Evolutionary conservation across 257 asterid species (phyloP).

Genomic region (Solanum bukasovii): DNA sequence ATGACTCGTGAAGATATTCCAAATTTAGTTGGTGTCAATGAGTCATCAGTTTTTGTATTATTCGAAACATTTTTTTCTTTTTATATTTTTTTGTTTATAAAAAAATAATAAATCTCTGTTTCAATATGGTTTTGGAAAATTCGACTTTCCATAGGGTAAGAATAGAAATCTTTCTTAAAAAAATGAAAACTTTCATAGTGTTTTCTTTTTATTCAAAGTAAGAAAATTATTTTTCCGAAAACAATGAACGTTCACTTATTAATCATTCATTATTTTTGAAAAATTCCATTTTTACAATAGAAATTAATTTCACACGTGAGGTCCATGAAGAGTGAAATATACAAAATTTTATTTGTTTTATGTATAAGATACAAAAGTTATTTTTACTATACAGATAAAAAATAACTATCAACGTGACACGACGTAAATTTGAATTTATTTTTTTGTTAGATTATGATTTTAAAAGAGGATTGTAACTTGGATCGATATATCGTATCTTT

Average conservation of each 20-base stretch:
- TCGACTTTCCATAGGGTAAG: not conserved
- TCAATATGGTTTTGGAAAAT: not conserved
- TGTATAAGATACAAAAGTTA: no score
- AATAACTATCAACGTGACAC: no score
- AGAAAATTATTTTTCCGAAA: not conserved
- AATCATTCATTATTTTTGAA: no score
- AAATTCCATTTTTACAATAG: no score
- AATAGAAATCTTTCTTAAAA: no score
- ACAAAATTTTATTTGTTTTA: no score
- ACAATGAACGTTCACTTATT: not conserved
- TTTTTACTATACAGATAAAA: no score
- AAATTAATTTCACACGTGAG: no score
- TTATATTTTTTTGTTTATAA: no score
- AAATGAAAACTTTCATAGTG: not conserved
- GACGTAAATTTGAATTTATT: no score
- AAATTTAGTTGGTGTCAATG: not conserved
- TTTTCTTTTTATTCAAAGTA: not conserved
- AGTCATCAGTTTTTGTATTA: not conserved
- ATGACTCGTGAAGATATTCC: not conserved
- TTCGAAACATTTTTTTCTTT: not conserved
- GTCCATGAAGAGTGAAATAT: no score
- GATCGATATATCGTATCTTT: not conserved
- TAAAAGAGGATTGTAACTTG: not conserved
- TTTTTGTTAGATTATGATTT: not conserved
- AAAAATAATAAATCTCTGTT: no score